Conservation (phyloP, 2,329 filamentous ascomycete genomes). For the Xylariaceae sp. region DNA sequence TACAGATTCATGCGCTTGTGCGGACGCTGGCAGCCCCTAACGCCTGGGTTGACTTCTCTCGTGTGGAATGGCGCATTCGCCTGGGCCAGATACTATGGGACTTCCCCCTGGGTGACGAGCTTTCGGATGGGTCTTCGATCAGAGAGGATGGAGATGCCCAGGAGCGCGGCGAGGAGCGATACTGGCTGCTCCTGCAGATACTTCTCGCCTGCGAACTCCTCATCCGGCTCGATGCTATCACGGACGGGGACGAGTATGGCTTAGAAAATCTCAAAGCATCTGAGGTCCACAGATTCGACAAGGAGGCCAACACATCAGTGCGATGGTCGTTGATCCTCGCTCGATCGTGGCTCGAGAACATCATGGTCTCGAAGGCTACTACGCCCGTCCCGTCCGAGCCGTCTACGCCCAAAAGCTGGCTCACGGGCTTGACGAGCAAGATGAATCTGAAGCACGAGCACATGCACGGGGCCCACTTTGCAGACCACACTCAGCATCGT, state of each 20-base stretch:
- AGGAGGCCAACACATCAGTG: slow-evolving; percentile 52
- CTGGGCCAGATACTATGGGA: slow-evolving; percentile 68
- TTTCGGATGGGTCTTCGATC: slow-evolving; percentile 46
- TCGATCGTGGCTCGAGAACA: slow-evolving; percentile 61
- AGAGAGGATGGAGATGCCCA: slow-evolving; percentile 39
- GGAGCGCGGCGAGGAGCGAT: slow-evolving; percentile 54
- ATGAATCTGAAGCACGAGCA: slow-evolving; percentile 36
- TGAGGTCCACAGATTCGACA: slow-evolving; percentile 54
- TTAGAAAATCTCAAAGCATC: slow-evolving; percentile 43
- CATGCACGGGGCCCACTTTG: slow-evolving; percentile 27
- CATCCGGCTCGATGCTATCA: slow-evolving; percentile 55
- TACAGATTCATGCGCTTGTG: slow-evolving; percentile 63
- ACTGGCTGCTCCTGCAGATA: slow-evolving; percentile 61
- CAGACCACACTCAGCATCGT: slow-evolving; percentile 28
- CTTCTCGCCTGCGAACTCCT: slow-evolving; percentile 59
- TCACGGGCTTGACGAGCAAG: slow-evolving; percentile 49
- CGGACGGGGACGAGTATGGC: slow-evolving; percentile 50
- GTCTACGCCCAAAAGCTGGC: slow-evolving; percentile 37
- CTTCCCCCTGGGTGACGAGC: slow-evolving; percentile 39
- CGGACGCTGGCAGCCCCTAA: slow-evolving; percentile 57
- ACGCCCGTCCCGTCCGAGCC: slow-evolving; percentile 27
- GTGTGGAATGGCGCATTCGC: slow-evolving; percentile 67
- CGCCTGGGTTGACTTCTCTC: slow-evolving; percentile 67
- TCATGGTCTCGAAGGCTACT: slow-evolving; percentile 43
- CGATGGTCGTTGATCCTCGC: slow-evolving; percentile 61